Evolutionary conservation across 192 early-diverging fungal genomes (phyloP).

Genomic region (Podila epigama): DNA sequence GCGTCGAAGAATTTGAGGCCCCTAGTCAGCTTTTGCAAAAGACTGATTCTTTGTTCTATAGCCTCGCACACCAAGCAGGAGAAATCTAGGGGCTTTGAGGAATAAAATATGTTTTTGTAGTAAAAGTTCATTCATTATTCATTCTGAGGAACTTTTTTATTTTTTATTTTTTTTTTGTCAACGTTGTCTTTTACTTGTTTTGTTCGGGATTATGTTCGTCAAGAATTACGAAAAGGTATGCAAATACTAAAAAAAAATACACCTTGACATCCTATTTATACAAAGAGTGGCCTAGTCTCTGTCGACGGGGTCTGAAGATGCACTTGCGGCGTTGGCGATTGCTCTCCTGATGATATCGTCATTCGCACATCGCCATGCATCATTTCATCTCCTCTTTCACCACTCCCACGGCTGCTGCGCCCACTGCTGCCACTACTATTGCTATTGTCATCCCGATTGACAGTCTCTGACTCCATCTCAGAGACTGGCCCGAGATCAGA

Average conservation of each 20-base stretch:
- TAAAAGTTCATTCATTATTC: too few relatives aligned
- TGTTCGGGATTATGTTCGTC: too few relatives aligned
- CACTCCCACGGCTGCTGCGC: constrained; percentile 1
- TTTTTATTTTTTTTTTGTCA: not conserved
- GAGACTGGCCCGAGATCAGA: constrained; percentile 38
- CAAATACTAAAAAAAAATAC: not conserved
- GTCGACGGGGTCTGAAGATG: too few relatives aligned
- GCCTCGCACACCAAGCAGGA: constrained; percentile 27
- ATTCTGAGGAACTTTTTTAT: not conserved
- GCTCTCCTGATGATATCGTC: constrained; percentile 7
- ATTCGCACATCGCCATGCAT: not conserved
- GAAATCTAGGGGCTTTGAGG: too few relatives aligned
- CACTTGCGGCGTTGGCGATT: not conserved
- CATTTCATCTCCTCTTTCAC: not conserved
- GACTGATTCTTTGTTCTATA: constrained; percentile 23
- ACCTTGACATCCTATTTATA: too few relatives aligned
- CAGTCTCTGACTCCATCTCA: constrained; percentile 16
- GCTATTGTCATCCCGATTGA: not conserved
- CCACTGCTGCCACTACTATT: constrained; percentile 26
- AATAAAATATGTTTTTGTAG: too few relatives aligned
- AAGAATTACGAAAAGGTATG: too few relatives aligned
- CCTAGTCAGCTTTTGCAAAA: constrained; percentile 1
- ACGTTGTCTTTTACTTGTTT: not conserved
- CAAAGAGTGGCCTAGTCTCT: constrained; percentile 12
- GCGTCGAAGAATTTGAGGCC: constrained; percentile 18